Conservation (phyloP, 164 flowering plant species). For the Protea cynaroides region DNA sequence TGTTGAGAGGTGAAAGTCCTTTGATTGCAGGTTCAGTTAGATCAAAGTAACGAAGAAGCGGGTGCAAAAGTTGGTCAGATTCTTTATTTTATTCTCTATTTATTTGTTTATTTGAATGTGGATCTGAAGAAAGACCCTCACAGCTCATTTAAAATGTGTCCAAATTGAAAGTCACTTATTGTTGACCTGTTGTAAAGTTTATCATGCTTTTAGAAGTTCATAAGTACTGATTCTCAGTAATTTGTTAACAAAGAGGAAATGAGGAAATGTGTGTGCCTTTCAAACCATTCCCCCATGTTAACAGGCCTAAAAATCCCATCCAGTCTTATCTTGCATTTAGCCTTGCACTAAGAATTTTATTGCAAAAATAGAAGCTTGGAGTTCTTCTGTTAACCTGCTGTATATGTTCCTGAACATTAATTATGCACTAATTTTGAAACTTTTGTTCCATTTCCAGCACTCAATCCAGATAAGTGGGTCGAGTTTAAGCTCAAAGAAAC, state of each 20-base stretch:
- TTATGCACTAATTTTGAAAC: conserved; percentile 5
- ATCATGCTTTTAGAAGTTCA: too few relatives aligned
- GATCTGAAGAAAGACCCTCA: too few relatives aligned
- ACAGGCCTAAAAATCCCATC: background rate
- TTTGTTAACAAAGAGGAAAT: background rate
- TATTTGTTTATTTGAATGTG: too few relatives aligned
- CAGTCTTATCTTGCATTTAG: background rate
- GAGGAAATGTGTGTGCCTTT: too few relatives aligned
- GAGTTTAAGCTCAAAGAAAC: conserved; percentile 83
- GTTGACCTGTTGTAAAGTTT: too few relatives aligned
- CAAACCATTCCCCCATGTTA: background rate
- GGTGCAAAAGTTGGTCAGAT: conserved; percentile 55
- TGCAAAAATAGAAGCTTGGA: background rate
- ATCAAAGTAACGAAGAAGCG: conserved; percentile 45
- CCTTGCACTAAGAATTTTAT: background rate
- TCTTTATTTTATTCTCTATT: background rate
- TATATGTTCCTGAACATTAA: conserved; percentile 5
- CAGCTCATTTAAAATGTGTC: too few relatives aligned
- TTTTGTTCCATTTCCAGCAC: conserved; percentile 50
- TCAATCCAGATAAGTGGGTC: conserved; percentile 84
- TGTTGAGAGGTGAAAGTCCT: background rate
- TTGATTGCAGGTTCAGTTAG: conserved; percentile 57
- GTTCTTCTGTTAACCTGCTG: background rate
- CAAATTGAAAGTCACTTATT: too few relatives aligned
- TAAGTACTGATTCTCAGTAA: too few relatives aligned